These are phyloP conservation scores for Tuber aestivum DNA, from an alignment of 495 filamentous ascomycete species.

Conservation along the genomic window DNA sequence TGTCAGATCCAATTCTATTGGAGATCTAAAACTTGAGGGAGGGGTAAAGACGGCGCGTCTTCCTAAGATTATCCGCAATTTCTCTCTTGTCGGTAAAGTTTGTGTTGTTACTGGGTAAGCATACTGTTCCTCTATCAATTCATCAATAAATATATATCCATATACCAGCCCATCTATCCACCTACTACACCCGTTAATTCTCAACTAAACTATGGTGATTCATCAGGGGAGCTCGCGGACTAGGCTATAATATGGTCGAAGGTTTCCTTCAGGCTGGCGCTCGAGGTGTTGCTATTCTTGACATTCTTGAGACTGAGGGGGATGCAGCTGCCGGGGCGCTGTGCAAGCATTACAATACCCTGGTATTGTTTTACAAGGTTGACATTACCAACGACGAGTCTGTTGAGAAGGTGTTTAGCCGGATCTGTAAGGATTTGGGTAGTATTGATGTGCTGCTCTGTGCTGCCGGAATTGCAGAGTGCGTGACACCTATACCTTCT, in stretches of 20 bases:
- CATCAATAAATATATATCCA: not conserved
- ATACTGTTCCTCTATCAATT: conserved; percentile 8
- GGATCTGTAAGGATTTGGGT: conserved; percentile 53
- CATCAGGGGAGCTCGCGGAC: conserved; percentile 63
- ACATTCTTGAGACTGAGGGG: conserved; percentile 65
- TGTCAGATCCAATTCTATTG: not conserved
- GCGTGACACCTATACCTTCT: conserved; percentile 36
- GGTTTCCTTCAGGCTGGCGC: conserved; percentile 66
- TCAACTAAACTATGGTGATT: conserved; percentile 20
- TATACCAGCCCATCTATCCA: not conserved
- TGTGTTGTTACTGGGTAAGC: conserved; percentile 65
- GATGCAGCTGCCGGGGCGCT: conserved; percentile 58
- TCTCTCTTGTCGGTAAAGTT: conserved; percentile 60
- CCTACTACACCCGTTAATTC: not conserved
- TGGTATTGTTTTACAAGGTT: conserved; percentile 66
- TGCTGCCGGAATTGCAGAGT: conserved; percentile 76
- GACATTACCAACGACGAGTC: conserved; percentile 64
- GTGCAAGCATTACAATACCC: conserved; percentile 57
- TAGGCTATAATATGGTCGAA: conserved; percentile 69
- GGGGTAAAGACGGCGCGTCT: conserved; percentile 30
- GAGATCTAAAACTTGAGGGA: not conserved
- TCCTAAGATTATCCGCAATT: conserved; percentile 57
- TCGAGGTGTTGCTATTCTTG: conserved; percentile 64
- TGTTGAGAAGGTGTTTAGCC: conserved; percentile 49
- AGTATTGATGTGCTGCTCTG: conserved; percentile 68